phyloP scores from a whole-genome alignment of 208 protist genomes.

The Plasmodiophora brassicae region DNA sequence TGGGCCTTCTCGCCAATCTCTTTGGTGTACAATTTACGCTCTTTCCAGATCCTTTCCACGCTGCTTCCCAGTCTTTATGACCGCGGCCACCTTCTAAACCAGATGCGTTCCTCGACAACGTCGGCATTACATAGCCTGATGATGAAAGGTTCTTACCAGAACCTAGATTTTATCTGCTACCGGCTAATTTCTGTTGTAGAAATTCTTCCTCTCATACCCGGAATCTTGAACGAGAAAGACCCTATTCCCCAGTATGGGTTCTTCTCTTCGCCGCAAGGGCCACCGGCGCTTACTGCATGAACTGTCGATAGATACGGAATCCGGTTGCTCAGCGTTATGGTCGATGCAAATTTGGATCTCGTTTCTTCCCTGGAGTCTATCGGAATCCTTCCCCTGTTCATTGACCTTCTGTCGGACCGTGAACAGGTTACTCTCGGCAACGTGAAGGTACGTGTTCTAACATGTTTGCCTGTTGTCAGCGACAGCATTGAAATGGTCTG shows the following conservation, averaged over 20 bases:
- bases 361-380: background rate
- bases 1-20: background rate
- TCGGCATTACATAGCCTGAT: background rate
- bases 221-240: conserved; percentile 17
- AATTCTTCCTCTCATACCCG: background rate
- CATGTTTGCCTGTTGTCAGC: background rate
- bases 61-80: conserved; percentile 8
- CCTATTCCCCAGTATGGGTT: background rate
- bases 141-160: background rate
- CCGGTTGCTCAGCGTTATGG: background rate
- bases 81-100: background rate
- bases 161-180: background rate
- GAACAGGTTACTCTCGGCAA: conserved; percentile 4
- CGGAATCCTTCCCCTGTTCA: background rate
- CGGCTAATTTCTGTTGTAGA: background rate
- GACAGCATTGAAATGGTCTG: background rate
- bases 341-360: background rate
- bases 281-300: background rate
- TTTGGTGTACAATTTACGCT: background rate
- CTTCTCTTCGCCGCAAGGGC: background rate
- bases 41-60: background rate
- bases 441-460: background rate
- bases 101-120: background rate
- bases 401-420: background rate
- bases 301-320: conserved; percentile 9